These are phyloP conservation scores for Nakazawaea pomicola DNA, from an alignment of 805 yeast genomes.

Conservation along the genomic window DNA sequence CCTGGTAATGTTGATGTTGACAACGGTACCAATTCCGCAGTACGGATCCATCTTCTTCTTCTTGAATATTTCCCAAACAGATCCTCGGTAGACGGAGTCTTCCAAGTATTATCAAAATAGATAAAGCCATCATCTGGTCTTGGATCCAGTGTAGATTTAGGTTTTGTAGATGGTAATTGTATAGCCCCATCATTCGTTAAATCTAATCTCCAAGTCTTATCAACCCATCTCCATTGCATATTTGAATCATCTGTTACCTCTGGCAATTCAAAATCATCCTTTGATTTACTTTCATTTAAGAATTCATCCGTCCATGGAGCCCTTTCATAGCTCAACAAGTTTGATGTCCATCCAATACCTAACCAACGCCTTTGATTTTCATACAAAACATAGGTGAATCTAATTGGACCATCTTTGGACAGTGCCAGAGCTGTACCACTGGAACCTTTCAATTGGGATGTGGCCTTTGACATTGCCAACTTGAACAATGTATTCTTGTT, in stretches of 20 bases:
- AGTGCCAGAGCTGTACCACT: slow-evolving; percentile 15
- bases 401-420: slow-evolving; percentile 40
- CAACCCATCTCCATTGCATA: slow-evolving; percentile 93
- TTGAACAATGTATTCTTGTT: slow-evolving; percentile 39
- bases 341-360: slow-evolving; percentile 97
- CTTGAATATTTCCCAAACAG: slow-evolving; percentile 88
- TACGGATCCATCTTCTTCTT: slow-evolving; percentile 92
- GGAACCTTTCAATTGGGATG: slow-evolving; percentile 28
- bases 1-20: too few species aligned
- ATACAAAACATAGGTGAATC: slow-evolving; percentile 87
- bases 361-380: slow-evolving; percentile 97
- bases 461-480: slow-evolving; percentile 50
- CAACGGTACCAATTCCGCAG: slow-evolving; percentile 83
- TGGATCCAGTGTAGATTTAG: slow-evolving; percentile 64
- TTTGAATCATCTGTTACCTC: slow-evolving; percentile 61
- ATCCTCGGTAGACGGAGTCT: slow-evolving; percentile 82
- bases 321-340: slow-evolving; percentile 85
- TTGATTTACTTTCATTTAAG: slow-evolving; percentile 74
- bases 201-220: slow-evolving; percentile 87
- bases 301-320: slow-evolving; percentile 98
- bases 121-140: slow-evolving; percentile 78
- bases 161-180: slow-evolving; percentile 58
- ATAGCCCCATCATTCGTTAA: slow-evolving; percentile 84
- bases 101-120: slow-evolving; percentile 93
- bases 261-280: slow-evolving; percentile 78